These are phyloP conservation scores for Boletus eberwhitei DNA, from an alignment of 768 basidiomycete species.

Conservation along the genomic window DNA sequence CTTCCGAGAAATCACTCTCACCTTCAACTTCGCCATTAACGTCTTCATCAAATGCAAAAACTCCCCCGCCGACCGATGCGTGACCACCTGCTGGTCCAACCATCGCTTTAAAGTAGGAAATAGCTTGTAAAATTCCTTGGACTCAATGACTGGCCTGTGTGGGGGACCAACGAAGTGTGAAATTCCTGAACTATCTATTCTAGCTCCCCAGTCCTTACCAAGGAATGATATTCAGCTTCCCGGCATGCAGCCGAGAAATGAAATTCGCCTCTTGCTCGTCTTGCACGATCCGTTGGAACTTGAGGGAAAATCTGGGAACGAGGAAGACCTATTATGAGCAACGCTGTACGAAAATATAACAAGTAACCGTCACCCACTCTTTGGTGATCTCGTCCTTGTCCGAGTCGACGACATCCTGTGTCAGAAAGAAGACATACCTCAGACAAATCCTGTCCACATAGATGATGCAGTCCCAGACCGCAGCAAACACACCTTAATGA, in stretches of 20 bases:
- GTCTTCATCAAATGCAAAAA: slow-evolving; percentile 59
- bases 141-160: slow-evolving; percentile 54
- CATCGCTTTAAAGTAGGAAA: slow-evolving; percentile 45
- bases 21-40: slow-evolving; percentile 69
- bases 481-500: slow-evolving; percentile 48
- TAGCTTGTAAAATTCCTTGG: slow-evolving; percentile 55
- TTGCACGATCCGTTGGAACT: slow-evolving; percentile 61
- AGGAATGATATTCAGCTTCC: slow-evolving; percentile 54
- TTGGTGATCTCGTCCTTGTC: slow-evolving; percentile 56
- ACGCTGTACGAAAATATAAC: no score
- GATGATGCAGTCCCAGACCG: not conserved
- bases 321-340: not conserved
- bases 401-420: slow-evolving; percentile 59
- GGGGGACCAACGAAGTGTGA: not conserved
- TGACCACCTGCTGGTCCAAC: slow-evolving; percentile 46
- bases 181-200: no score
- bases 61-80: slow-evolving; percentile 49
- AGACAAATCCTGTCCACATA: not conserved
- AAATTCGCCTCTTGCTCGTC: slow-evolving; percentile 61
- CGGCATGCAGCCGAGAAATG: slow-evolving; percentile 56
- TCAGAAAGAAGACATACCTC: not conserved
- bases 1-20: slow-evolving; percentile 12
- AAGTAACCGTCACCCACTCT: slow-evolving; percentile 40
- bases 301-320: slow-evolving; percentile 45
- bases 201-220: slow-evolving; percentile 34